These are phyloP conservation scores for Purshia tridentata DNA, from an alignment of 306 rosid genomes.

Conservation along the genomic window DNA sequence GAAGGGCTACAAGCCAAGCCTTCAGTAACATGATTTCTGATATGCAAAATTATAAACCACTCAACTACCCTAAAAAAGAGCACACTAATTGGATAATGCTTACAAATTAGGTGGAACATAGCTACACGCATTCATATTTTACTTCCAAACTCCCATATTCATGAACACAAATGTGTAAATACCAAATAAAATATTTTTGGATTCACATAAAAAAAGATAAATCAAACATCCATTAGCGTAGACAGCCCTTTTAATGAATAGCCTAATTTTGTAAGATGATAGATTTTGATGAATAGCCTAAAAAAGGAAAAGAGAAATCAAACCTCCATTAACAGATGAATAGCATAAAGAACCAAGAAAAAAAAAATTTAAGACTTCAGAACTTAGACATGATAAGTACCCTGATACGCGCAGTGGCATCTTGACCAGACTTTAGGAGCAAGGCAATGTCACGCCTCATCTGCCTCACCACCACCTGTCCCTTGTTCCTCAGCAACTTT, in stretches of 20 bases:
- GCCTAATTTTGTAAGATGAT: not conserved
- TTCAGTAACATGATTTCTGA: not conserved
- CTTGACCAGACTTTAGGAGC: constrained; percentile 94
- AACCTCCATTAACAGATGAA: not conserved
- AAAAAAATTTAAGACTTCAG: not conserved
- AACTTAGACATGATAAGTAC: constrained; percentile 36
- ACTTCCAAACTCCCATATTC: too few relatives aligned
- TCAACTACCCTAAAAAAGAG: too few relatives aligned
- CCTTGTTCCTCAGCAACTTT: constrained; percentile 90
- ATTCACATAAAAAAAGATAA: not conserved
- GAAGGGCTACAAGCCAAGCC: not conserved
- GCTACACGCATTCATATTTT: too few relatives aligned
- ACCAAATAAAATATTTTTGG: not conserved
- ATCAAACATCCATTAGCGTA: not conserved
- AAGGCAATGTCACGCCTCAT: constrained; percentile 97
- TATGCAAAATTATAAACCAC: too few relatives aligned
- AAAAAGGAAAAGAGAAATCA: not conserved
- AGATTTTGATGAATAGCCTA: not conserved
- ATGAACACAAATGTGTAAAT: too few relatives aligned
- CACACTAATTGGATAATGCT: too few relatives aligned
- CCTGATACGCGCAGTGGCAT: constrained; percentile 93
- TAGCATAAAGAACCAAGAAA: not conserved
- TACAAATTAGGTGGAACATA: too few relatives aligned
- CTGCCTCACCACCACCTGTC: constrained; percentile 87
- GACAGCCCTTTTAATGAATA: not conserved